Evolutionary conservation across 129 eudicot genomes (phyloP).

Genomic region (Ambrosia trifida): DNA sequence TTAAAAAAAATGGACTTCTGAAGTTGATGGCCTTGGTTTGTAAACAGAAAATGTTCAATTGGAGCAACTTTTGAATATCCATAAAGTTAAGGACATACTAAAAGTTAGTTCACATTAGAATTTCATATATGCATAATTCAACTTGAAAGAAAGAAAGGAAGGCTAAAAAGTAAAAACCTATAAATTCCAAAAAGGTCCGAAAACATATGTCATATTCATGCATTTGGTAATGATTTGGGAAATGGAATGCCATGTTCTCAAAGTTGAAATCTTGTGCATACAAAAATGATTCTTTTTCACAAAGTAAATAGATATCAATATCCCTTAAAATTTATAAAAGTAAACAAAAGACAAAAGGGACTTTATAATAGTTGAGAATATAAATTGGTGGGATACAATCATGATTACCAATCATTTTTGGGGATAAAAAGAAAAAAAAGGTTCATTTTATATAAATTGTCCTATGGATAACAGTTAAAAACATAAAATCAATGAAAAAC

Average conservation of each 20-base stretch:
- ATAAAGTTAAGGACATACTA: not conserved
- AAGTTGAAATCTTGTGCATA: conserved; percentile 18
- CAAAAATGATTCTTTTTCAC: conserved; percentile 1
- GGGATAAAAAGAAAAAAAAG: not conserved
- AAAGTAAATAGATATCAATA: not conserved
- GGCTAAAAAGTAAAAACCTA: not conserved
- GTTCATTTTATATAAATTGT: not conserved
- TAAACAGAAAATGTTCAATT: not conserved
- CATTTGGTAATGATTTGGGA: conserved; percentile 24
- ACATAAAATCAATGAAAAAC: too few relatives aligned
- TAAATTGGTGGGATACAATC: conserved; percentile 17
- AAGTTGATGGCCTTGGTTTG: too few relatives aligned
- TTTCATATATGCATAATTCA: not conserved
- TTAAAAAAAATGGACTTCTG: too few relatives aligned
- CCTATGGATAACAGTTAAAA: too few relatives aligned
- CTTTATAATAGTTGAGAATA: conserved; percentile 18
- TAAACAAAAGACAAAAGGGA: conserved; percentile 28
- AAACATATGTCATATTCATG: conserved; percentile 15
- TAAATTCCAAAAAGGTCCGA: not conserved
- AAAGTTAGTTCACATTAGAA: not conserved
- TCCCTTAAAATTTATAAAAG: conserved; percentile 16
- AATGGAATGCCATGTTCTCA: conserved; percentile 3
- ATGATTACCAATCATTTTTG: not conserved
- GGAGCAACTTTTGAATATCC: not conserved
- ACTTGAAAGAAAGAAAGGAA: conserved; percentile 8